Percentiles rank a stretch among this genome's conserved stretches.
Conservation (phyloP, 1,284 basidiomycete genomes). For the Gymnopus androsaceus region DNA sequence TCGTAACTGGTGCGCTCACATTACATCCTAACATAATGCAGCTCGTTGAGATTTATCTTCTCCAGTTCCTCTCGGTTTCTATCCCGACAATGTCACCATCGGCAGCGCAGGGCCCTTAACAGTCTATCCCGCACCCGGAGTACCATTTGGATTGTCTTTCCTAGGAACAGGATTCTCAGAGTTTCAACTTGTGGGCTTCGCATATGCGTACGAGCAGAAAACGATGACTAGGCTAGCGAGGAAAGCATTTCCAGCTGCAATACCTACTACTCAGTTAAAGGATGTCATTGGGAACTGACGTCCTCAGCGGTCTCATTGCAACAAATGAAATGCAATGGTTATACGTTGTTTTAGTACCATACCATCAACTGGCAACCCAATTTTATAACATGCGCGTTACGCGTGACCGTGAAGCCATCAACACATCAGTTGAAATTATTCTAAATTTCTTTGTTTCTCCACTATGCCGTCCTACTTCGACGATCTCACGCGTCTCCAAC, state of each 20-base stretch:
- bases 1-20: constrained; percentile 47
- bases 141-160: constrained; percentile 67
- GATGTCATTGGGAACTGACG: constrained; percentile 35
- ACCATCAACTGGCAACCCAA: no score
- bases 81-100: constrained; percentile 50
- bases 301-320: no score
- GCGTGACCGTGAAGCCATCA: no score
- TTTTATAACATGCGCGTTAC: no score
- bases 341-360: no score
- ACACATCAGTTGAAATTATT: no score
- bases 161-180: constrained; percentile 62
- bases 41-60: background rate
- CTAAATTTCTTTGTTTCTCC: no score
- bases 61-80: constrained; percentile 62
- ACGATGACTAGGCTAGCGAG: constrained; percentile 45
- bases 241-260: constrained; percentile 45
- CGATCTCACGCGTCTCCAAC: no score
- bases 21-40: background rate
- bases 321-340: no score
- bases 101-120: constrained; percentile 42
- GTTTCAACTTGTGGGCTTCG: constrained; percentile 46
- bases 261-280: constrained; percentile 50
- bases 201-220: constrained; percentile 58
- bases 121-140: constrained; percentile 57
- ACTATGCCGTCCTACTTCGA: no score